phyloP scores from a whole-genome alignment of 2,329 filamentous ascomycete genomes.

The Trichoderma hamatum region DNA sequence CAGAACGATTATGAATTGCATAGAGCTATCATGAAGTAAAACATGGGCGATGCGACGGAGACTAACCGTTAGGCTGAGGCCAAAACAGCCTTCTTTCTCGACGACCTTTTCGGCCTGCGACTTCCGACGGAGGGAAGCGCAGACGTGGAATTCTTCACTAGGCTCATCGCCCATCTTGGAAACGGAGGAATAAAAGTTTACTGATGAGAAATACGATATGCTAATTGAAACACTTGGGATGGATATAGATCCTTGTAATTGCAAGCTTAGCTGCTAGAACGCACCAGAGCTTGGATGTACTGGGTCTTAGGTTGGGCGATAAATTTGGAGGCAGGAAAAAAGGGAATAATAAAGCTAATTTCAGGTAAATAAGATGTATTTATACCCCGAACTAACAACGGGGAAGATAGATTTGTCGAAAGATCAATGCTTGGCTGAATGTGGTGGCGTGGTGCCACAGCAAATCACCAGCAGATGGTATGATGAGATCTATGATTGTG shows the following conservation, averaged over 20 bases:
- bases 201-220: background rate
- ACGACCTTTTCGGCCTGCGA: conserved; percentile 7
- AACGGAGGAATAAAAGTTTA: background rate
- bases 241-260: background rate
- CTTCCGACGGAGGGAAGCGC: conserved; percentile 13
- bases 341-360: background rate
- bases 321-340: background rate
- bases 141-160: conserved; percentile 1
- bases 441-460: conserved; percentile 2
- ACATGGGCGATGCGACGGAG: background rate
- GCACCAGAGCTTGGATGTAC: background rate
- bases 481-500: background rate
- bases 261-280: background rate
- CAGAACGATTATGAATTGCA: background rate
- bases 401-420: background rate
- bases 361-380: background rate
- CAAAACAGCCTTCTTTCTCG: conserved; percentile 12
- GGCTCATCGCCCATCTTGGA: background rate
- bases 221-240: background rate
- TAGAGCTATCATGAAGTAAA: background rate
- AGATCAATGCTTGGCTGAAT: background rate
- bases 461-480: background rate
- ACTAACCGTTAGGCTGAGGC: conserved; percentile 20
- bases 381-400: background rate
- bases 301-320: background rate